Evolutionary conservation across 2,329 filamentous ascomycete species (phyloP).

Genomic region (Trichoderma arundinaceum): DNA sequence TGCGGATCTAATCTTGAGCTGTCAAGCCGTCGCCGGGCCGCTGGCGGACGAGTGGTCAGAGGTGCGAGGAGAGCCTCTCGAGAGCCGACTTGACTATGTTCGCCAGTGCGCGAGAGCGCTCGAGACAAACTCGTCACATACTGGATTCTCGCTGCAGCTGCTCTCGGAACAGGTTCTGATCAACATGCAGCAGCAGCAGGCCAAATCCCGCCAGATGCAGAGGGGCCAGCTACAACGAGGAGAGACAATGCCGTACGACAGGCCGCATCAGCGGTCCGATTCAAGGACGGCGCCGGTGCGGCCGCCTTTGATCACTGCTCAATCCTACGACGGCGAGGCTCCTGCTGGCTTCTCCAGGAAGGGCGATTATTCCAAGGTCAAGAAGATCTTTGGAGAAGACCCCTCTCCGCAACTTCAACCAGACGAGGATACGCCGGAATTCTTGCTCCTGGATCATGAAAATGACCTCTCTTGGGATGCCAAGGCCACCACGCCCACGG

Average conservation of each 20-base stretch:
- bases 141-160: slow-evolving; percentile 85
- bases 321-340: slow-evolving; percentile 67
- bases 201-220: slow-evolving; percentile 41
- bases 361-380: slow-evolving; percentile 67
- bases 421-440: slow-evolving; percentile 81
- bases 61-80: slow-evolving; percentile 85
- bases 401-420: slow-evolving; percentile 58
- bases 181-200: slow-evolving; percentile 51
- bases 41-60: slow-evolving; percentile 96
- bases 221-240: slow-evolving; percentile 62
- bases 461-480: slow-evolving; percentile 87
- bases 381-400: slow-evolving; percentile 70
- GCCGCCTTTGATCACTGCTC: slow-evolving; percentile 58
- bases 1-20: slow-evolving; percentile 84
- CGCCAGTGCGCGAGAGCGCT: slow-evolving; percentile 77
- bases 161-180: slow-evolving; percentile 80
- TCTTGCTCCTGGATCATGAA: slow-evolving; percentile 84
- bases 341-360: slow-evolving; percentile 60
- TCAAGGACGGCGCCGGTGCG: slow-evolving; percentile 55
- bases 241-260: slow-evolving; percentile 63
- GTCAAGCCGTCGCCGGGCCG: slow-evolving; percentile 89
- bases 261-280: slow-evolving; percentile 61
- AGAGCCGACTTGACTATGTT: slow-evolving; percentile 83
- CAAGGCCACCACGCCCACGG: slow-evolving; percentile 74
- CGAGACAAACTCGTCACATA: slow-evolving; percentile 84